These are phyloP conservation scores for Lunasporangiospora selenospora DNA, from an alignment of 192 early-diverging fungal genomes.

Conservation along the genomic window DNA sequence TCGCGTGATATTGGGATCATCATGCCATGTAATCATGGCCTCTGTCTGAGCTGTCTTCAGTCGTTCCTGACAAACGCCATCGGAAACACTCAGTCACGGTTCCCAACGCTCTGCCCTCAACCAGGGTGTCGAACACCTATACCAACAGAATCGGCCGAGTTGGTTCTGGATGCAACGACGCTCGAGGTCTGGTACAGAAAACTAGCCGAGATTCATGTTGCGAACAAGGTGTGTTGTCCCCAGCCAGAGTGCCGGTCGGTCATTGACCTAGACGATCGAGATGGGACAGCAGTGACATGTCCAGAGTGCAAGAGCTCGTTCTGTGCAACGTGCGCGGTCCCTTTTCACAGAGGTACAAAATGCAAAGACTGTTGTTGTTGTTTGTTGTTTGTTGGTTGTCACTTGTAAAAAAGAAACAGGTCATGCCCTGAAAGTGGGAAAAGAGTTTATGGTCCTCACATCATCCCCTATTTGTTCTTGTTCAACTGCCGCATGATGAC, in stretches of 20 bases:
- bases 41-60: constrained; percentile 39
- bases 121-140: constrained; percentile 36
- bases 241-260: constrained; percentile 34
- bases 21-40: constrained; percentile 41
- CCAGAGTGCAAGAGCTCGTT: constrained; percentile 45
- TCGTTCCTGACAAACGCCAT: constrained; percentile 33
- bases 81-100: constrained; percentile 17
- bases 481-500: no score
- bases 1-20: constrained; percentile 34
- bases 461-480: no score
- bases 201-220: constrained; percentile 39
- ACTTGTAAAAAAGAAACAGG: no score
- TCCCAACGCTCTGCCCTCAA: constrained; percentile 34
- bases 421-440: no score
- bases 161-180: constrained; percentile 20
- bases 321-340: constrained; percentile 41
- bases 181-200: constrained; percentile 42
- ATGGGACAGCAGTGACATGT: constrained; percentile 40
- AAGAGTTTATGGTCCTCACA: no score
- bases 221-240: constrained; percentile 44
- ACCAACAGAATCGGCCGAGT: constrained; percentile 38
- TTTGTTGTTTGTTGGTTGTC: neutral
- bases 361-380: neutral
- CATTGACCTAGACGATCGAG: constrained; percentile 40
- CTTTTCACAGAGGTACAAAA: constrained; percentile 38